These are phyloP conservation scores for Polyporus tsugae DNA, from an alignment of 1,284 basidiomycete species.

Conservation along the genomic window DNA sequence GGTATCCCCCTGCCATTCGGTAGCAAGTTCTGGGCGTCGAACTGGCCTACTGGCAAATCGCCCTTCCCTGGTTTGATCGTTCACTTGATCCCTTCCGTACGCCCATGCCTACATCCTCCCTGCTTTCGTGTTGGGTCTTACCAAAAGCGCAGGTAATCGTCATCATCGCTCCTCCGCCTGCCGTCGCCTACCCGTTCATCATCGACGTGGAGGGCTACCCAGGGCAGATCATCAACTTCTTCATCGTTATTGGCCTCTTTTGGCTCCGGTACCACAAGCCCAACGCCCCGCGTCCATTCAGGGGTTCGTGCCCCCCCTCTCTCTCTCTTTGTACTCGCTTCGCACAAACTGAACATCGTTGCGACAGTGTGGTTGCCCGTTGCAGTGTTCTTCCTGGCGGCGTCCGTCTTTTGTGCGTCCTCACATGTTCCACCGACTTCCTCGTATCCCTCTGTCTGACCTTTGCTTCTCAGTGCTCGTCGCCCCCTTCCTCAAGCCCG, in stretches of 20 bases:
- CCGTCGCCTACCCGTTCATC: conserved; percentile 74
- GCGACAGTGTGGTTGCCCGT: conserved; percentile 63
- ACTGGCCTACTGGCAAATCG: conserved; percentile 67
- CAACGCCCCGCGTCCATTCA: conserved; percentile 58
- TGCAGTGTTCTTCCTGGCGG: conserved; percentile 62
- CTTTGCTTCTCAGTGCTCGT: conserved; percentile 52
- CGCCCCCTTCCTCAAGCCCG: conserved; percentile 62
- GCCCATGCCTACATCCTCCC: conserved; percentile 15
- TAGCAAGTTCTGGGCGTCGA: conserved; percentile 71
- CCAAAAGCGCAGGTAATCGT: conserved; percentile 53
- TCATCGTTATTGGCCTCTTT: conserved; percentile 66
- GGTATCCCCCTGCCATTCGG: conserved; percentile 63
- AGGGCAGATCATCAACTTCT: conserved; percentile 61
- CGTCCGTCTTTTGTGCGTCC: conserved; percentile 56
- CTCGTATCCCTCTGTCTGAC: not conserved
- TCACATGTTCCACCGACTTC: not conserved
- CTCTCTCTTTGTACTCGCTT: not conserved
- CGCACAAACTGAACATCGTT: not conserved
- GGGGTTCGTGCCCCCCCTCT: conserved; percentile 42
- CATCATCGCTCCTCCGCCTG: conserved; percentile 62
- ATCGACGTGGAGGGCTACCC: conserved; percentile 69
- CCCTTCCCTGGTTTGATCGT: conserved; percentile 67
- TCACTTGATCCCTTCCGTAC: conserved; percentile 63
- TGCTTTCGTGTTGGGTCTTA: not conserved
- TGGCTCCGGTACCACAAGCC: conserved; percentile 63